Percentiles rank a stretch among this genome's conserved stretches.
Conservation (phyloP, 345 rosid species). For the Boechera retrofracta region DNA sequence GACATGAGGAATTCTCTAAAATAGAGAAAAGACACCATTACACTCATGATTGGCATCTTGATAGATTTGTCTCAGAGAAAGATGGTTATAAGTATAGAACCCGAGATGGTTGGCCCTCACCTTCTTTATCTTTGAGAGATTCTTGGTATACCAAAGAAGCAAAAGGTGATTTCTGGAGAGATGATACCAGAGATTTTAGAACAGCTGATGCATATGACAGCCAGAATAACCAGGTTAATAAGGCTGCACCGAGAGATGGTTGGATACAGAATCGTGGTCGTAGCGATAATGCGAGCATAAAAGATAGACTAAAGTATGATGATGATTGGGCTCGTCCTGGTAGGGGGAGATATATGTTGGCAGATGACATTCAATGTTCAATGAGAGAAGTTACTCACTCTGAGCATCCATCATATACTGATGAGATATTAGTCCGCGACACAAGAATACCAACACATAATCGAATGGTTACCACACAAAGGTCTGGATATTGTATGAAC, state of each 20-base stretch:
- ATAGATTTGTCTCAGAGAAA: conserved; percentile 44
- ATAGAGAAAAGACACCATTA: conserved; percentile 47
- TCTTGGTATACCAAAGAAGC: conserved; percentile 34
- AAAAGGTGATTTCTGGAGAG: conserved; percentile 36
- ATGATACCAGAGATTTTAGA: conserved; percentile 34
- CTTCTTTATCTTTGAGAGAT: conserved; percentile 41
- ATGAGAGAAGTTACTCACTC: conserved; percentile 42
- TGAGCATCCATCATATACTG: conserved; percentile 45
- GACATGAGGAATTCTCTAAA: conserved; percentile 42
- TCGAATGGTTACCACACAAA: conserved; percentile 42
- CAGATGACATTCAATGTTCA: conserved; percentile 27
- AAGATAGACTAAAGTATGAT: conserved; percentile 37
- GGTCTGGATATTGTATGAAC: conserved; percentile 37
- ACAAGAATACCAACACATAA: conserved; percentile 41
- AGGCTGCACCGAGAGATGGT: conserved; percentile 43
- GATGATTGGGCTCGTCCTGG: conserved; percentile 30
- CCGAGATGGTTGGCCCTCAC: conserved; percentile 37
- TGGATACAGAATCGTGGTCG: conserved; percentile 30
- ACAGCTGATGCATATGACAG: conserved; percentile 40
- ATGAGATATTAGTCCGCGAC: conserved; percentile 39
- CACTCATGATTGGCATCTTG: conserved; percentile 45
- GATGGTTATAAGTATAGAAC: conserved; percentile 43
- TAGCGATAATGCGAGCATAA: conserved; percentile 18
- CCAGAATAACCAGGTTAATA: conserved; percentile 30
- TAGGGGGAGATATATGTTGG: conserved; percentile 45